Percentiles rank a stretch among this genome's conserved stretches.
Conservation (phyloP, 169 alveolate genomes). For the Eimeria falciformis region DNA sequence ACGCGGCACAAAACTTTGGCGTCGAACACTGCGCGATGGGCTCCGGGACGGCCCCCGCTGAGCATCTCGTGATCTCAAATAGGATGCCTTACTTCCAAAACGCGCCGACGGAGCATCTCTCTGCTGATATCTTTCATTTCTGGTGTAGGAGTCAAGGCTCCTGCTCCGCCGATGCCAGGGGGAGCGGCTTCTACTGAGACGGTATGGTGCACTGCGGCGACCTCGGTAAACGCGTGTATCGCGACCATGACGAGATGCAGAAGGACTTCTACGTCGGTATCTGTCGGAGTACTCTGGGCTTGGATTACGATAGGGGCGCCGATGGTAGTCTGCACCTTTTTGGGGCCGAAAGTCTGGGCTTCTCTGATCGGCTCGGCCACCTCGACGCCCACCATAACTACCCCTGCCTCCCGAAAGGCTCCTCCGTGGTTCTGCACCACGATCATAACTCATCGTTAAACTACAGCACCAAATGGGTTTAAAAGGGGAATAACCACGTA, state of each 20-base stretch:
- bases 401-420: constrained; percentile 68
- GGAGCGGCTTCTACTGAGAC: constrained; percentile 67
- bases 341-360: constrained; percentile 53
- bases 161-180: constrained; percentile 50
- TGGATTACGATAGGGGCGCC: constrained; percentile 43
- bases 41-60: constrained; percentile 58
- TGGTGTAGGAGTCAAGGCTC: constrained; percentile 29
- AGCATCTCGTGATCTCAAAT: constrained; percentile 20
- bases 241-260: constrained; percentile 35
- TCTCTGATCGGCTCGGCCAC: constrained; percentile 52
- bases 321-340: constrained; percentile 34
- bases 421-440: constrained; percentile 63
- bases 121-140: constrained; percentile 20
- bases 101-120: constrained; percentile 56
- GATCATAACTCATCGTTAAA: constrained; percentile 68
- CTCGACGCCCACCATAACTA: constrained; percentile 39
- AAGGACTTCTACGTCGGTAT: constrained; percentile 69
- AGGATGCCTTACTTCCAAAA: constrained; percentile 55
- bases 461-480: neutral
- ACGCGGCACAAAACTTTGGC: constrained; percentile 34
- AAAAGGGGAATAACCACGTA: too few relatives aligned
- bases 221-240: constrained; percentile 35
- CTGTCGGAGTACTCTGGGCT: constrained; percentile 52
- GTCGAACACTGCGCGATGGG: constrained; percentile 42
- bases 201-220: constrained; percentile 39